Conservation (phyloP, 495 filamentous ascomycete species). For the Penicillium samsonianum region DNA sequence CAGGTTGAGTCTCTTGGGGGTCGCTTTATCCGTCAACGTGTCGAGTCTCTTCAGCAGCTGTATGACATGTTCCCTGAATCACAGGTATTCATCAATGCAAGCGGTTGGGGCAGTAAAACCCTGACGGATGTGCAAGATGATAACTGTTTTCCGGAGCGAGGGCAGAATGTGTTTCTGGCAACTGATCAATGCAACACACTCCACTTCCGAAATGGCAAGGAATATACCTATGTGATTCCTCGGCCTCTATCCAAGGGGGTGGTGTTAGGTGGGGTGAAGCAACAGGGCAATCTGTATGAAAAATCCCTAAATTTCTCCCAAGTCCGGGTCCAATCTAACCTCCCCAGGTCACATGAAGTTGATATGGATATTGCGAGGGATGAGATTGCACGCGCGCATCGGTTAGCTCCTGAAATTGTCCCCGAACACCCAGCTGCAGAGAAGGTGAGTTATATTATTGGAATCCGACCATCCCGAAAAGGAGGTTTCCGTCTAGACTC, state of each 20-base stretch:
- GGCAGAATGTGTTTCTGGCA: constrained; percentile 45
- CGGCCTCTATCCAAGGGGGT: constrained; percentile 45
- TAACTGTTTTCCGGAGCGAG: constrained; percentile 43
- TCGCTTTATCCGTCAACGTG: constrained; percentile 40
- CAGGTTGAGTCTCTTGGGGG: constrained; percentile 38
- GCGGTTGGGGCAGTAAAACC: constrained; percentile 40
- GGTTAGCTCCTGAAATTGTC: constrained; percentile 43
- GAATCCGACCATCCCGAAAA: constrained; percentile 42
- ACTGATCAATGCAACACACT: constrained; percentile 36
- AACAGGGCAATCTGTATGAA: constrained; percentile 40
- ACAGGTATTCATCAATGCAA: constrained; percentile 47
- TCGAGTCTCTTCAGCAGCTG: constrained; percentile 41
- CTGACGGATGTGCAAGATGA: constrained; percentile 43
- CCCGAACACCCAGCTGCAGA: constrained; percentile 36
- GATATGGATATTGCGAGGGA: constrained; percentile 43
- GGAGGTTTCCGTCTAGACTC: constrained; percentile 46
- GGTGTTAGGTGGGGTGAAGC: constrained; percentile 50
- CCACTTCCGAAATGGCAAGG: constrained; percentile 47
- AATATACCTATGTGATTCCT: constrained; percentile 55
- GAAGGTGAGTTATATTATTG: constrained; percentile 40
- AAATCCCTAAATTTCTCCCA: not conserved
- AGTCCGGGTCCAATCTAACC: not conserved
- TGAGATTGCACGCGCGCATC: constrained; percentile 45
- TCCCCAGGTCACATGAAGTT: constrained; percentile 35
- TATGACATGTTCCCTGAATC: constrained; percentile 44